Conservation (phyloP, 345 rosid species). For the Gossypium herbaceum region DNA sequence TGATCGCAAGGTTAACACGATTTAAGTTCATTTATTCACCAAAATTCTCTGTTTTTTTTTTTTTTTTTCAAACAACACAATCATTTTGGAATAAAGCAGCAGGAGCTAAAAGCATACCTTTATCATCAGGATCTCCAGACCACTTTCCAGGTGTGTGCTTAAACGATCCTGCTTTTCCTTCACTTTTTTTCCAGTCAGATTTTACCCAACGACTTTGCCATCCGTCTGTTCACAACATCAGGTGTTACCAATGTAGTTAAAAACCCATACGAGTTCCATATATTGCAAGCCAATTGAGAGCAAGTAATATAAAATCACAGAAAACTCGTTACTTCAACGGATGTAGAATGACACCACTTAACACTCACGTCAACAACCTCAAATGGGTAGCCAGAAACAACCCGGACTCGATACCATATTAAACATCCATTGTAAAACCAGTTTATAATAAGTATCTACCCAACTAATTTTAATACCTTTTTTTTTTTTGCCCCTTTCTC, state of each 20-base stretch:
- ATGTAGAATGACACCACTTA: no score
- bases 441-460: no score
- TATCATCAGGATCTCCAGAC: slow-evolving; percentile 77
- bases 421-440: no score
- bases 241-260: neutral
- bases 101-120: slow-evolving; percentile 32
- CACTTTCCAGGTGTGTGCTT: slow-evolving; percentile 79
- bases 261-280: no score
- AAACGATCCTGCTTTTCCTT: slow-evolving; percentile 75
- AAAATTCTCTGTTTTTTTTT: neutral
- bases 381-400: no score
- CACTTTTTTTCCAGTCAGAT: slow-evolving; percentile 74
- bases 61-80: neutral
- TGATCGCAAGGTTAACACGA: neutral
- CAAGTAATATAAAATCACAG: no score
- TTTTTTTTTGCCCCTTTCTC: no score
- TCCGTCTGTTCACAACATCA: slow-evolving; percentile 44
- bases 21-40: neutral
- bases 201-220: slow-evolving; percentile 89
- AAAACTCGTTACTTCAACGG: no score
- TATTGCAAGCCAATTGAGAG: no score
- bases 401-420: no score
- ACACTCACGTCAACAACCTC: no score
- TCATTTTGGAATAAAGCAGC: neutral
- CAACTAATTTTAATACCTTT: no score